Evolutionary conservation across 73 alveolate genomes (phyloP).

Genomic region (Paramecium octaurelia): DNA sequence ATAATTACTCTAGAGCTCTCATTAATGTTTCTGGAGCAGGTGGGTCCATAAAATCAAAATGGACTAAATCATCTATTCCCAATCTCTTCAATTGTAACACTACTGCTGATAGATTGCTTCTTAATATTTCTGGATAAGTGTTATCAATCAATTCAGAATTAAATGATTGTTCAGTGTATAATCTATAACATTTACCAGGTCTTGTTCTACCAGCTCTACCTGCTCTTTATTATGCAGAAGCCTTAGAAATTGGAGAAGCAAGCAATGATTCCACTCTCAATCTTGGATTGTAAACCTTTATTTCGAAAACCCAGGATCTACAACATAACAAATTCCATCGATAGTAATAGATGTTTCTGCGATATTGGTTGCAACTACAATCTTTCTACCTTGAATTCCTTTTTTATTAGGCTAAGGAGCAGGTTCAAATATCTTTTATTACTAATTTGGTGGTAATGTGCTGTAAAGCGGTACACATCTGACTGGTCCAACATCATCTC

Average conservation of each 20-base stretch:
- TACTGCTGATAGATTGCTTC: conserved; percentile 95
- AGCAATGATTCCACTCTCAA: conserved; percentile 97
- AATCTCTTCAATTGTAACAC: conserved; percentile 88
- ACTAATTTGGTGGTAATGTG: conserved; percentile 96
- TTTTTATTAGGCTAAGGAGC: conserved; percentile 91
- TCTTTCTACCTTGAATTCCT: conserved; percentile 92
- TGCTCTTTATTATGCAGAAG: conserved; percentile 98
- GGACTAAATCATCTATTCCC: conserved; percentile 96
- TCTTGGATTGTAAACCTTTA: conserved; percentile 99
- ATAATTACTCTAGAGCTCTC: conserved; percentile 99
- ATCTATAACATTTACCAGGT: conserved; percentile 99
- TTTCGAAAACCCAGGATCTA: conserved; percentile 99
- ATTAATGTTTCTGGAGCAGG: conserved; percentile 99
- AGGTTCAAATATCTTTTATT: conserved; percentile 96
- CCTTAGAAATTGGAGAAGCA: conserved; percentile 97
- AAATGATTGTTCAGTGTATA: conserved; percentile 91
- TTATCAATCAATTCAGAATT: conserved; percentile 94
- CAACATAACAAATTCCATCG: conserved; percentile 99
- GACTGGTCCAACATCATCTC: conserved; percentile 69
- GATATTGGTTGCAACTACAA: conserved; percentile 98
- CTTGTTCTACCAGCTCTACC: conserved; percentile 99
- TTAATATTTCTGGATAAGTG: conserved; percentile 98
- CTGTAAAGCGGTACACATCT: conserved; percentile 96
- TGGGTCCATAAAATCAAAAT: conserved; percentile 99
- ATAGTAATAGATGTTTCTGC: conserved; percentile 99